Evolutionary conservation across 352 stramenopile genomes (phyloP).

Genomic region (Globisporangium mamillatum): DNA sequence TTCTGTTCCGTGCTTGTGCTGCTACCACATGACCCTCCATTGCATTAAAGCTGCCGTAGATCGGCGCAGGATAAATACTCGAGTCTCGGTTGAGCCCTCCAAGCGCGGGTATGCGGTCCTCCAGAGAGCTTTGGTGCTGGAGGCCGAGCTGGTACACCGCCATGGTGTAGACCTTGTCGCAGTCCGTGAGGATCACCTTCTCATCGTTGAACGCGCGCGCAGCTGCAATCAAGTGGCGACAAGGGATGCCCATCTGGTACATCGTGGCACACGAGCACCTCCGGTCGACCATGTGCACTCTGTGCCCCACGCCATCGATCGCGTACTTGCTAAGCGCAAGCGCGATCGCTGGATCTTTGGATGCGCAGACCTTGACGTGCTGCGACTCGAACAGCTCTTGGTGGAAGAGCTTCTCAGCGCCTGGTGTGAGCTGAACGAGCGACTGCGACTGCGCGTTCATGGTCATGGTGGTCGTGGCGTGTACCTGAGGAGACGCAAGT

Average conservation of each 20-base stretch:
- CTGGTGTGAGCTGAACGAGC: slow-evolving; percentile 46
- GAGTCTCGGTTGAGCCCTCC: slow-evolving; percentile 17
- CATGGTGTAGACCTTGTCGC: slow-evolving; percentile 75
- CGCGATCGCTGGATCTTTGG: slow-evolving; percentile 59
- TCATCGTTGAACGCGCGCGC: slow-evolving; percentile 61
- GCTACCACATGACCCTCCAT: neutral
- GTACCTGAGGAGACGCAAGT: neutral
- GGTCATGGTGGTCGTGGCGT: neutral
- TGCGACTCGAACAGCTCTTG: slow-evolving; percentile 60
- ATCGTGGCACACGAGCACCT: slow-evolving; percentile 70
- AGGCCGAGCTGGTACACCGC: slow-evolving; percentile 31
- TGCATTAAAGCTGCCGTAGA: neutral
- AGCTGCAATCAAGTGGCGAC: slow-evolving; percentile 71
- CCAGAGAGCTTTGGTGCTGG: slow-evolving; percentile 6
- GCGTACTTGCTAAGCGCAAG: slow-evolving; percentile 61
- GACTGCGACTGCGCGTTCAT: neutral
- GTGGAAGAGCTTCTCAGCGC: slow-evolving; percentile 60
- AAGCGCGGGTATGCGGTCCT: slow-evolving; percentile 16
- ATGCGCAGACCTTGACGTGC: slow-evolving; percentile 52
- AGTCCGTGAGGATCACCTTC: slow-evolving; percentile 49
- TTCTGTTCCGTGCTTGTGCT: neutral
- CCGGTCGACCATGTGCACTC: slow-evolving; percentile 52
- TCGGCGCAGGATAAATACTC: slow-evolving; percentile 16
- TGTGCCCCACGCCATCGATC: slow-evolving; percentile 25
- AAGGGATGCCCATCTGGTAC: slow-evolving; percentile 75